phyloP scores from a whole-genome alignment of 169 alveolate species.

The Perkinsus marinus region DNA sequence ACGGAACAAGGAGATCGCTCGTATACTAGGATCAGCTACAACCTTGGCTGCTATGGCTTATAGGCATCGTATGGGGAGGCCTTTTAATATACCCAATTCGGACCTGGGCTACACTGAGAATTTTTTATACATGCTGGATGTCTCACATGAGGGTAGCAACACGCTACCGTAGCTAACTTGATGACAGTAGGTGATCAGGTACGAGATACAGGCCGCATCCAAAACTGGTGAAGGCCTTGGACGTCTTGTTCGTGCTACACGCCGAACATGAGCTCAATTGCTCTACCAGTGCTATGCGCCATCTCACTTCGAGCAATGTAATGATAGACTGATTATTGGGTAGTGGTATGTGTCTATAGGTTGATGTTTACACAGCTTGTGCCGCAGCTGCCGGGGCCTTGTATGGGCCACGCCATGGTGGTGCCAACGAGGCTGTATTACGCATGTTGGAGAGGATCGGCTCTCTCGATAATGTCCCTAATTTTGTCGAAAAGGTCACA shows the following conservation, averaged over 20 bases:
- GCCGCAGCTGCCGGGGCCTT: conserved; percentile 68
- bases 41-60: conserved; percentile 45
- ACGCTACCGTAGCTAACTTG: not conserved
- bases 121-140: conserved; percentile 55
- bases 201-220: conserved; percentile 52
- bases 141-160: conserved; percentile 26
- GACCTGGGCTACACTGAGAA: conserved; percentile 46
- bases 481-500: conserved; percentile 30
- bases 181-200: not conserved
- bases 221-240: conserved; percentile 47
- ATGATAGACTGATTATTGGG: conserved; percentile 30
- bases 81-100: conserved; percentile 30
- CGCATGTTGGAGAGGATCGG: conserved; percentile 59
- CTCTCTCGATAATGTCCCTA: conserved; percentile 31
- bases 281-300: conserved; percentile 66
- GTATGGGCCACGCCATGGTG: conserved; percentile 79
- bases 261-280: conserved; percentile 74
- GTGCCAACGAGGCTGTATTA: conserved; percentile 74
- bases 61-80: conserved; percentile 51
- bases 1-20: conserved; percentile 52
- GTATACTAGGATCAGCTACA: conserved; percentile 33
- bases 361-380: conserved; percentile 35
- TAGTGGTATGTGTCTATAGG: not conserved
- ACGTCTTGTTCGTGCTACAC: conserved; percentile 55
- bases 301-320: conserved; percentile 52